Evolutionary conservation across 2,329 filamentous ascomycete species (phyloP).

Genomic region (Sporothrix protearum): DNA sequence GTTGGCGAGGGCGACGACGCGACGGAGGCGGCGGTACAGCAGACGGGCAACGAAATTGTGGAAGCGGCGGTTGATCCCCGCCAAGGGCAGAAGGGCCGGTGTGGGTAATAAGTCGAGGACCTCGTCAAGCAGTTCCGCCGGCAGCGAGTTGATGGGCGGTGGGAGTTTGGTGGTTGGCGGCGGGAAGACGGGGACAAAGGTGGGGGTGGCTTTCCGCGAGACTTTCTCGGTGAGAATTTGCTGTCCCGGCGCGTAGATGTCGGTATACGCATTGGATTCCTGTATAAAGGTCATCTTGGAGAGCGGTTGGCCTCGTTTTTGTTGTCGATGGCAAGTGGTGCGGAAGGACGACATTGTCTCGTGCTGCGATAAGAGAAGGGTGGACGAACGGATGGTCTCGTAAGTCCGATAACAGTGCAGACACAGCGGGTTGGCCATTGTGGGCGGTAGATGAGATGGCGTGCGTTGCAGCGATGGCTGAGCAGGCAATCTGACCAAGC

Average conservation of each 20-base stretch:
- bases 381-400: slow-evolving; percentile 14
- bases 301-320: neutral
- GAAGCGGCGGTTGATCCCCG: slow-evolving; percentile 35
- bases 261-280: neutral
- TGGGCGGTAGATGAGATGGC: neutral
- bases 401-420: slow-evolving; percentile 11
- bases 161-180: neutral
- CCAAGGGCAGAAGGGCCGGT: slow-evolving; percentile 31
- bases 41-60: slow-evolving; percentile 32
- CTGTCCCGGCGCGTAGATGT: neutral
- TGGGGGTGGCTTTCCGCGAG: neutral
- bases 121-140: slow-evolving; percentile 34
- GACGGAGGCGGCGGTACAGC: slow-evolving; percentile 34
- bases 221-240: neutral
- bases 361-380: neutral
- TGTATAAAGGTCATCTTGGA: slow-evolving; percentile 4
- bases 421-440: slow-evolving; percentile 1
- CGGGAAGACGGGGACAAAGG: neutral
- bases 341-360: neutral
- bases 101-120: slow-evolving; percentile 34
- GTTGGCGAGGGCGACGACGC: slow-evolving; percentile 54
- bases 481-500: too few species aligned
- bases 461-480: neutral
- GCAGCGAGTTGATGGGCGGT: slow-evolving; percentile 2
- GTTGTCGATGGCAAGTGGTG: neutral